Evolutionary conservation across 306 rosid genomes (phyloP).

Genomic region (Castanea crenata): DNA sequence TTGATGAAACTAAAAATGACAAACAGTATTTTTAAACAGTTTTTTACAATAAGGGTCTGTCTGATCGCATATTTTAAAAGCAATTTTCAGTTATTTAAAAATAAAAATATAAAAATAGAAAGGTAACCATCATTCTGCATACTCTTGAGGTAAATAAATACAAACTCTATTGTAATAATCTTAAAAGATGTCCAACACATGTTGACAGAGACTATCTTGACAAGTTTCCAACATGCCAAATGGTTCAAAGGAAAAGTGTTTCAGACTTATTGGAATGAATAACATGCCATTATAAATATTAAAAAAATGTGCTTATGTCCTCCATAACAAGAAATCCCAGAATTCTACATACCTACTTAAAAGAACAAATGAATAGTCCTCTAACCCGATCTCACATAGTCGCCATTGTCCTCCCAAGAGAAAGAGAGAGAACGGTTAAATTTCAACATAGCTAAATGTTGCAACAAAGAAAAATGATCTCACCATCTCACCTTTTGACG

Average conservation of each 20-base stretch:
- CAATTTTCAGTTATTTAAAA: too few relatives aligned
- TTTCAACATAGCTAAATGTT: constrained; percentile 21
- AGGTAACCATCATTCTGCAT: not conserved
- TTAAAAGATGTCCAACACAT: not conserved
- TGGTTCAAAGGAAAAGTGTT: not conserved
- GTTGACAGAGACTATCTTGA: not conserved
- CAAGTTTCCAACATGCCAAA: not conserved
- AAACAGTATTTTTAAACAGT: not conserved
- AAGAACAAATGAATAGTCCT: constrained; percentile 93
- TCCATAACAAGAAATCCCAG: constrained; percentile 21
- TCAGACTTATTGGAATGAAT: constrained; percentile 7
- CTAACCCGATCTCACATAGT: constrained; percentile 96
- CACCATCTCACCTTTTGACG: constrained; percentile 92
- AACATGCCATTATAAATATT: constrained; percentile 6
- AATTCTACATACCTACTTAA: constrained; percentile 70
- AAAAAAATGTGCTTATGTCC: constrained; percentile 8
- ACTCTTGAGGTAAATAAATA: not conserved
- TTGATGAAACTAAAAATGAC: not conserved
- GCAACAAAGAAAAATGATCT: constrained; percentile 26
- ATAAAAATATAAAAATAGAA: too few relatives aligned
- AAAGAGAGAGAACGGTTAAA: constrained; percentile 15
- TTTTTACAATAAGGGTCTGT: not conserved
- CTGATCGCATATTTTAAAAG: too few relatives aligned
- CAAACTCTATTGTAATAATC: not conserved
- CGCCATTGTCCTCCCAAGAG: constrained; percentile 75